Conservation (phyloP, 345 rosid species). For the Hibiscus tridactylites region DNA sequence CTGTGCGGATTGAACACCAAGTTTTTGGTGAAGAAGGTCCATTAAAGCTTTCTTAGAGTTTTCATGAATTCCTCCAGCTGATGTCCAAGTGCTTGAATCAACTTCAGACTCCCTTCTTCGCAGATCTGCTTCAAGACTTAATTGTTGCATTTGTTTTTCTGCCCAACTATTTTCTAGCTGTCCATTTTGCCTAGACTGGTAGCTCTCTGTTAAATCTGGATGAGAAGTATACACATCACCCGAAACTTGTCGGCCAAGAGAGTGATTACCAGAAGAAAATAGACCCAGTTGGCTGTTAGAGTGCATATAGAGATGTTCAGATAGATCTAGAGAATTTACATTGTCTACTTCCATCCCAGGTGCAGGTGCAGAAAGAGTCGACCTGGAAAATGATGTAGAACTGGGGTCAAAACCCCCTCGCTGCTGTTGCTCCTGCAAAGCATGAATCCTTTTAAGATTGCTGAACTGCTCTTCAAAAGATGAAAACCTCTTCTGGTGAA, state of each 20-base stretch:
- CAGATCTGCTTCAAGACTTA: conserved; percentile 15
- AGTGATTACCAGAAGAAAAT: conserved; percentile 14
- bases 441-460: conserved; percentile 18
- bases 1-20: conserved; percentile 24
- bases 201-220: conserved; percentile 12
- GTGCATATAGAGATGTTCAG: conserved; percentile 16
- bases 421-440: conserved; percentile 25
- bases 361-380: conserved; percentile 14
- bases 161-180: conserved; percentile 23
- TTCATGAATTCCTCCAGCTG: conserved; percentile 20
- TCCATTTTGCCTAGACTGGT: conserved; percentile 10
- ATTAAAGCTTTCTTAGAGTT: conserved; percentile 27
- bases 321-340: conserved; percentile 16
- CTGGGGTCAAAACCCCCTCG: conserved; percentile 22
- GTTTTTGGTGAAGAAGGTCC: conserved; percentile 25
- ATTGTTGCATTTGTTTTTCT: conserved; percentile 21
- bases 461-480: conserved; percentile 23
- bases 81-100: conserved; percentile 18
- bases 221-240: conserved; percentile 22
- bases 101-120: conserved; percentile 20
- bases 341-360: conserved; percentile 21
- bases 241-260: conserved; percentile 11
- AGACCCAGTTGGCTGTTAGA: conserved; percentile 17
- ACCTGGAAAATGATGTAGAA: conserved; percentile 18
- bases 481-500: conserved; percentile 23